phyloP scores from a whole-genome alignment of 2,329 filamentous ascomycete species.

The Nothomitra cinnamomea region DNA sequence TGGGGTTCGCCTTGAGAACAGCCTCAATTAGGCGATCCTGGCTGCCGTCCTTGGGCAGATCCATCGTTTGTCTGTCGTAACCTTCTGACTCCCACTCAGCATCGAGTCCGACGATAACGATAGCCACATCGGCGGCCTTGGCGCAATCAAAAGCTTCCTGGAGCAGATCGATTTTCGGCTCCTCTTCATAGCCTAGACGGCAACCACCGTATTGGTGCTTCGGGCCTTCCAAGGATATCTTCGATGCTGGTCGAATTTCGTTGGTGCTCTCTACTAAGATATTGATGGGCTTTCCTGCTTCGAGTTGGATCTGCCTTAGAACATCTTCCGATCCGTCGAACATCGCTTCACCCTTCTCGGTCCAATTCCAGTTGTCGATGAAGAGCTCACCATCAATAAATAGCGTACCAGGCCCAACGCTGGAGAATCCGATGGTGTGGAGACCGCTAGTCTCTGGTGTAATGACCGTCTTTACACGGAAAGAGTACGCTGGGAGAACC shows the following conservation, averaged over 20 bases:
- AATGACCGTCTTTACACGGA: constrained; percentile 41
- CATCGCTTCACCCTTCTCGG: constrained; percentile 52
- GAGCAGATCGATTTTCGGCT: constrained; percentile 23
- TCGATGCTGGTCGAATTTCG: constrained; percentile 43
- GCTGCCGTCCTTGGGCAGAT: constrained; percentile 33
- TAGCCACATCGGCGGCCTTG: constrained; percentile 54
- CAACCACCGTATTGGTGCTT: constrained; percentile 55
- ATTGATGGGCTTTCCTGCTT: constrained; percentile 40
- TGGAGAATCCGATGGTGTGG: constrained; percentile 51
- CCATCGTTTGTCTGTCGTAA: constrained; percentile 44
- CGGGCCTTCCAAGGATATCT: constrained; percentile 38
- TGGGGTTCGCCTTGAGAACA: constrained; percentile 48
- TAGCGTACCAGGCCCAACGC: constrained; percentile 48
- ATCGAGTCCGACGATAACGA: constrained; percentile 54
- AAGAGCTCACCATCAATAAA: constrained; percentile 44
- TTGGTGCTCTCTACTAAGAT: constrained; percentile 49
- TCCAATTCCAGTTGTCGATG: constrained; percentile 51
- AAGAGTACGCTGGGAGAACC: constrained; percentile 46
- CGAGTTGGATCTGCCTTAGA: constrained; percentile 41
- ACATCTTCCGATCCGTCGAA: constrained; percentile 51
- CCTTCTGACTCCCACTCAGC: constrained; percentile 59
- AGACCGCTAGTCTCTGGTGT: constrained; percentile 41
- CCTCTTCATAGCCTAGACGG: constrained; percentile 52
- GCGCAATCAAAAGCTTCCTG: constrained; percentile 50
- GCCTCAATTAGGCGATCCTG: constrained; percentile 49